These are phyloP conservation scores for Mallotus japonicus DNA, from an alignment of 441 rosid species.

Conservation along the genomic window DNA sequence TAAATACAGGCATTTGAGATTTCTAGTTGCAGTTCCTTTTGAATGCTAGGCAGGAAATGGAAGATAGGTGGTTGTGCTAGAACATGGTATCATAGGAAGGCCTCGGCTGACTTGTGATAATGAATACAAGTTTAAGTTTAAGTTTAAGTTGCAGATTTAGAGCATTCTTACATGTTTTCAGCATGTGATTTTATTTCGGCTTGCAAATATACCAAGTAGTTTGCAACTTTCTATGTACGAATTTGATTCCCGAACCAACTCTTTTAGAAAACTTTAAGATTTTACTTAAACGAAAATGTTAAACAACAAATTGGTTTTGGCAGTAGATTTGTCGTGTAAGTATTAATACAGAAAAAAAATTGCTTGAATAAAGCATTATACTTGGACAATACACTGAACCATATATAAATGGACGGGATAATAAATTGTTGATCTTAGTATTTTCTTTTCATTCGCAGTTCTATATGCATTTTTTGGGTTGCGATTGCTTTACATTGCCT, in stretches of 20 bases:
- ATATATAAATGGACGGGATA: not conserved
- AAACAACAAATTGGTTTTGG: not conserved
- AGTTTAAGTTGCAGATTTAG: not conserved
- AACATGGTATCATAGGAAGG: not conserved
- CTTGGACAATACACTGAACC: not conserved
- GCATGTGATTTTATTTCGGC: not conserved
- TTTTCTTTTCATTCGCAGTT: conserved; percentile 46
- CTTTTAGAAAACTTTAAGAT: not conserved
- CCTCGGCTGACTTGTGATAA: not conserved
- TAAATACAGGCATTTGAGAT: not conserved
- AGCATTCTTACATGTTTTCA: conserved; percentile 1
- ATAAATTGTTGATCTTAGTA: not conserved
- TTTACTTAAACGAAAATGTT: not conserved
- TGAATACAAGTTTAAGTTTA: not conserved
- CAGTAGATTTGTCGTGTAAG: not conserved
- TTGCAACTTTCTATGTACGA: not conserved
- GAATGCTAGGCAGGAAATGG: not conserved
- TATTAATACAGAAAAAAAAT: not conserved
- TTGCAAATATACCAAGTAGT: not conserved
- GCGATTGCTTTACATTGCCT: conserved; percentile 94
- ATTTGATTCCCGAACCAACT: not conserved
- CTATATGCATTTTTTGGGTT: conserved; percentile 90
- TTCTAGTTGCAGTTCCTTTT: not conserved
- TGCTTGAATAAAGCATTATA: not conserved
- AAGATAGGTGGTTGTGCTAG: not conserved